Conservation (phyloP, 257 asterid species). For the Ehretia macrophylla region DNA sequence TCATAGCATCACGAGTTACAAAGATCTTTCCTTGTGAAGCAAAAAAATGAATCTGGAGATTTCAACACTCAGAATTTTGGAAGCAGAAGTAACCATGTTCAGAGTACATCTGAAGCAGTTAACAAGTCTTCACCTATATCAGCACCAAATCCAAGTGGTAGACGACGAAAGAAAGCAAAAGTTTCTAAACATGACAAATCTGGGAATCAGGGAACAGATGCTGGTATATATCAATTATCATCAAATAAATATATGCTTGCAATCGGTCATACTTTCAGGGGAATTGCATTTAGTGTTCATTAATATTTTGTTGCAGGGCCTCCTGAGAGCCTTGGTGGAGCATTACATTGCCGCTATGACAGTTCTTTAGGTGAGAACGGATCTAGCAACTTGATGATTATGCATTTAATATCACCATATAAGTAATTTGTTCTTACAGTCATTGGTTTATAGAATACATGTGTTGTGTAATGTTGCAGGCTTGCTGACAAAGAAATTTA, state of each 20-base stretch:
- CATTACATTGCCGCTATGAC: conserved; percentile 55
- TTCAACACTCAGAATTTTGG: conserved; percentile 16
- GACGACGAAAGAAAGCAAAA: conserved; percentile 26
- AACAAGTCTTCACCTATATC: conserved; percentile 16
- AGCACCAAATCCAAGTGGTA: conserved; percentile 17
- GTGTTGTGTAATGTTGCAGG: conserved; percentile 36
- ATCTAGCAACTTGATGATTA: not conserved
- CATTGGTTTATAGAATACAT: not conserved
- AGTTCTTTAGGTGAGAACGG: conserved; percentile 70
- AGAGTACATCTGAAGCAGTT: conserved; percentile 23
- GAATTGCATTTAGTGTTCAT: conserved; percentile 13
- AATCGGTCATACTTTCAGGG: not conserved
- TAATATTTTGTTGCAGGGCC: conserved; percentile 36
- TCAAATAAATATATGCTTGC: not conserved
- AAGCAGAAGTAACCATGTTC: conserved; percentile 19
- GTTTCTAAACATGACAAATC: conserved; percentile 27
- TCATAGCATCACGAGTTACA: not conserved
- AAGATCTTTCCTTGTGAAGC: conserved; percentile 22
- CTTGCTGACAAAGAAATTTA: conserved; percentile 71
- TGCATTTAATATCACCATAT: not conserved
- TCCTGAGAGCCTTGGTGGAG: conserved; percentile 33
- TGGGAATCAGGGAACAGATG: conserved; percentile 28
- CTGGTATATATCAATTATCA: conserved; percentile 31
- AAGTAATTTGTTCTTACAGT: not conserved
- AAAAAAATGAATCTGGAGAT: conserved; percentile 21